Base-by-base conservation (phyloP, 257 asterid species). In the Euphrasia confusa region DNA sequence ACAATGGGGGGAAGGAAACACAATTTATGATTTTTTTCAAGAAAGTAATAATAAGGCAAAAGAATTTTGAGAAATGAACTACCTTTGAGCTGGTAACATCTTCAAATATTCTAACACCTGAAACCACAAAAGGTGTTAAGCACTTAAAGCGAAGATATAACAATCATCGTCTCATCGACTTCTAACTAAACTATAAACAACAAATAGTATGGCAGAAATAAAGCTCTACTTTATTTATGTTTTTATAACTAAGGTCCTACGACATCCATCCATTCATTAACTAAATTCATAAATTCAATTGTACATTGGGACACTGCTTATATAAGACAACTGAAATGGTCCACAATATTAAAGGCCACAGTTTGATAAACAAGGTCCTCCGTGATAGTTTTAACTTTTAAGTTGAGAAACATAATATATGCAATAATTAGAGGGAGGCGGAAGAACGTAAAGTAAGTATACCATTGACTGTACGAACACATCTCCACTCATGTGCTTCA, bases 21-120 rank as follows among this genome's bases (percentile, higher is more conserved):
- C 32, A 53, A 61, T 21, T 54, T 58, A 58, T 45, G 67, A 50
- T 54, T 49, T 21, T n/a, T 4, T 49, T 47, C 35, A 39, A 32
- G 32, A 50, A 9, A 17, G 59, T 49, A 60, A 60, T 40, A 50
- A 44, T 33, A 56, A 8, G 18, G 5, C 45, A 66, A 30, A 5
- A 14, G 4, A 35, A 10, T 17, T 63, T 32, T 26, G 7, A 59
- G 39, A 69, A 73, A 45, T 54, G 49, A 69, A 64, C 65, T 85
- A 93, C 99, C 97, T 79, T 79, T 61, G 85, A 70, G 80, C 80
- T 76, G 45, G 85, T 80, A 37, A 78, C 77, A 70, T 89, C 99
- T 85, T 93, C 97, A 78, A 93, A 83, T 77, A 93, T 79, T 74
- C 99, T 84, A 76, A 87, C 96, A 75, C 97, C 99, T 93, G 89